Percentiles rank a stretch among this genome's conserved stretches.
Evolutionary conservation across 116 monocot species (phyloP).

Genomic region (Posidonia oceanica): DNA sequence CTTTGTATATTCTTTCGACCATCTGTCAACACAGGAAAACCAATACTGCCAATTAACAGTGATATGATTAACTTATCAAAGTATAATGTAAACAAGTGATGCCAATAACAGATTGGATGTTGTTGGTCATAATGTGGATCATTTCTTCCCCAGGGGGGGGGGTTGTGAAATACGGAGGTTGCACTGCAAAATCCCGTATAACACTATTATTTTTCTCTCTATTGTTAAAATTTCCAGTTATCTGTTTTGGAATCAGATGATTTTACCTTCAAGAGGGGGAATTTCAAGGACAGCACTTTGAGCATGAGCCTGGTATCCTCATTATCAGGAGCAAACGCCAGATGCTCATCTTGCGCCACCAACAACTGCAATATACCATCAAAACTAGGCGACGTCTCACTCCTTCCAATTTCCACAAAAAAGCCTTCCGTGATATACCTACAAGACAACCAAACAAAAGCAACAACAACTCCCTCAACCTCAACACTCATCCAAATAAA

Average conservation of each 20-base stretch:
- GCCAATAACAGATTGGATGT: too few species aligned
- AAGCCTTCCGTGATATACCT: conserved; percentile 64
- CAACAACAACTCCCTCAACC: too few species aligned
- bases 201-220: too few species aligned
- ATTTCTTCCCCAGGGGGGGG: background rate
- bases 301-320: conserved; percentile 50
- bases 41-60: background rate
- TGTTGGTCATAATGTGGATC: too few species aligned
- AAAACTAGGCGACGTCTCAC: conserved; percentile 62
- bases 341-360: conserved; percentile 28
- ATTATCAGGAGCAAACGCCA: conserved; percentile 66
- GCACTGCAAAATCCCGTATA: too few species aligned
- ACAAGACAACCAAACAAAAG: background rate
- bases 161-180: background rate
- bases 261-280: conserved; percentile 67
- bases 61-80: background rate
- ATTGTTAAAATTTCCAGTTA: too few species aligned
- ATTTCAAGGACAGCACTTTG: conserved; percentile 36
- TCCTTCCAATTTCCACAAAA: conserved; percentile 79
- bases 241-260: background rate
- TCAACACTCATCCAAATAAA: background rate
- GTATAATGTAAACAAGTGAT: background rate
- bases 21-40: conserved; percentile 17
- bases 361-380: conserved; percentile 38
- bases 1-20: conserved; percentile 59